Conservation (phyloP, 306 rosid genomes). For the Corylus avellana region DNA sequence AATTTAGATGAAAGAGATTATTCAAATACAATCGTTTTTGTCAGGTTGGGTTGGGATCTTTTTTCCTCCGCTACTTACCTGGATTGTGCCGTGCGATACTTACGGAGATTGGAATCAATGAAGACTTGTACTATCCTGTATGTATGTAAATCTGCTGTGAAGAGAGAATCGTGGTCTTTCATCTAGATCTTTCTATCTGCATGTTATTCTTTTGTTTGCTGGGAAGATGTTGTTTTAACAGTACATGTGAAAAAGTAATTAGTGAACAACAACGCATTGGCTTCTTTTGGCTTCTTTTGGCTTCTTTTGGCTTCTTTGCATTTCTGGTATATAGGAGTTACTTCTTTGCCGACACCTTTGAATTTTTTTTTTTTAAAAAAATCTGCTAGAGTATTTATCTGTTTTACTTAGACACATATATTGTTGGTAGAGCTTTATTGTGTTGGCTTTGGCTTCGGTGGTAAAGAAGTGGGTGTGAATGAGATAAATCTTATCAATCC, state of each 20-base stretch:
- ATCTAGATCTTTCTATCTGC: background rate
- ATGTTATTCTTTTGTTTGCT: background rate
- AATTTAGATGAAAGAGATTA: constrained; percentile 23
- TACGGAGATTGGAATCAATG: constrained; percentile 67
- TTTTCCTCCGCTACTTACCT: constrained; percentile 77
- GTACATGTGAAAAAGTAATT: constrained; percentile 9
- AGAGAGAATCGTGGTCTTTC: constrained; percentile 4
- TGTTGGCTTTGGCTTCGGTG: background rate
- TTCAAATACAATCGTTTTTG: constrained; percentile 26
- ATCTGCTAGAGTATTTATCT: background rate
- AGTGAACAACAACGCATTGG: background rate
- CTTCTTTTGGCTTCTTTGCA: background rate
- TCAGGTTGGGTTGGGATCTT: constrained; percentile 82
- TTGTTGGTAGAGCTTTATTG: background rate
- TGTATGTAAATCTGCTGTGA: constrained; percentile 40
- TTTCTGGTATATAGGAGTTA: background rate
- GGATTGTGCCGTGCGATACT: constrained; percentile 61
- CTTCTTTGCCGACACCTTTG: background rate
- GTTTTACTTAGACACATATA: background rate
- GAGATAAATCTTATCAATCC: background rate
- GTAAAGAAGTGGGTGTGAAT: background rate
- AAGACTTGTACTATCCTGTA: constrained; percentile 97
- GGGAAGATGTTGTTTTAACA: background rate
- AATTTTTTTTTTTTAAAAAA: background rate
- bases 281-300: background rate